Evolutionary conservation across 495 filamentous ascomycete species (phyloP), one percentile per base, ranked within the genome.

Genomic region (Penicillium riverlandense): DNA sequence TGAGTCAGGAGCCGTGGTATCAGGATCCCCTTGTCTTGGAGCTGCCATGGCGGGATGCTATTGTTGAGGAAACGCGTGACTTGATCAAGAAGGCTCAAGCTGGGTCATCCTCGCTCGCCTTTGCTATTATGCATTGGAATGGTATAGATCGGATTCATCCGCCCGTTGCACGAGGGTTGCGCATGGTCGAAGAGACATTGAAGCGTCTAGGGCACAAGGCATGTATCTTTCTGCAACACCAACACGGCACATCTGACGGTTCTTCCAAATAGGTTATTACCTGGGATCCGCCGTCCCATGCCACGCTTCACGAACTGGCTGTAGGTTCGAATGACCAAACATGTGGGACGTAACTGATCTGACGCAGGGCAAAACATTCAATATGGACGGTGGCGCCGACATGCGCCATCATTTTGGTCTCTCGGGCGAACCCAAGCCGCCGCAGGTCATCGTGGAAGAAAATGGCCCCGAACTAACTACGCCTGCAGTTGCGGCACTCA

Each of bases 11-110:
- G 44, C 83, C 83, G 9, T 86, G 83, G 83, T 61, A 77, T 7
- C 67, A 77, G 52, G 83, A 86, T 61, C 83, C 83, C 0, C 58
- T 80, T 12, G 76, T 74, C 1, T 46, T 73, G 35, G 75, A 83
- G 44, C 45, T 86, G 5, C 83, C 83, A 7, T 86, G 82, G 83
- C 67, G 82, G 37, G 63, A 74, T 29, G 66, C 74, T 8, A 47
- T 67, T n/a, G 71, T 72, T 33, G 50, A 76, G 12, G 49, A 67
- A 37, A 69, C 76, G 4, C 59, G 62, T 11, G 62, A 70, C 29
- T 47, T 72, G 38, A 68, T 74, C 8, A 45, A 62, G 11, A 45
- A 60, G 15, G 55, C 65, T 8, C 49, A 41, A 3, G 38, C 42
- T 2, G 63, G 62, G 8, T 37, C 38, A 1, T 52, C 62, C 4